These are phyloP conservation scores for Backusella westeae DNA, from an alignment of 192 early-diverging fungal species.

Conservation along the genomic window DNA sequence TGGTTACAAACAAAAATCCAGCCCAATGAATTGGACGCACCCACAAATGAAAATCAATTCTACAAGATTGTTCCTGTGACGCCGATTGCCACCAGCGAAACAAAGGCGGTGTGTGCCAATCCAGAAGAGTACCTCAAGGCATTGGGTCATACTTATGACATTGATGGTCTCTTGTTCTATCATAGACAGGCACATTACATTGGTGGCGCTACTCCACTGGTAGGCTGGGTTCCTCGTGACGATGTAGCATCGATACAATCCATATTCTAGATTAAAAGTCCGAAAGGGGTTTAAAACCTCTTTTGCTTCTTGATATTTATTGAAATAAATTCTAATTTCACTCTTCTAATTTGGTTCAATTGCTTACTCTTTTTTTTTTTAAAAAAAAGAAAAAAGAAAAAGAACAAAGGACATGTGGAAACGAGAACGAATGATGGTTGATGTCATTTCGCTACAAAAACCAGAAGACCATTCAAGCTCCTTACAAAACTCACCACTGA, in stretches of 20 bases:
- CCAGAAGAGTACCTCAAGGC: not conserved
- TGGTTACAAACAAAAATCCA: slow-evolving; percentile 47
- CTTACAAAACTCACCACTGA: not conserved
- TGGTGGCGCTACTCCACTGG: slow-evolving; percentile 50
- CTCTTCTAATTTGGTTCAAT: not conserved
- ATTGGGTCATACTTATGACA: not conserved
- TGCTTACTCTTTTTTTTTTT: no score
- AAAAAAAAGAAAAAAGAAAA: not conserved
- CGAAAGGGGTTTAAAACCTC: not conserved
- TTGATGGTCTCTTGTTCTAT: slow-evolving; percentile 55
- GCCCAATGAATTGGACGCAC: slow-evolving; percentile 44
- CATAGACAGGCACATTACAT: slow-evolving; percentile 53
- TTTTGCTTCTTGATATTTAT: not conserved
- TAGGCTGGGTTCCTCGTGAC: slow-evolving; percentile 50
- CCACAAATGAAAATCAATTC: slow-evolving; percentile 20
- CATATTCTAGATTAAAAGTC: not conserved
- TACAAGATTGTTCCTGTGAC: slow-evolving; percentile 29
- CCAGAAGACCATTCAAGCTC: not conserved
- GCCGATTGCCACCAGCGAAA: slow-evolving; percentile 10
- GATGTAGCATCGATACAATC: slow-evolving; percentile 21
- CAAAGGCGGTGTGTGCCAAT: not conserved
- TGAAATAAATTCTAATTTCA: not conserved
- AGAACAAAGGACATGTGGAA: not conserved
- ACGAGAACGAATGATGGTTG: slow-evolving; percentile 14
- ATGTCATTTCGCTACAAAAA: slow-evolving; percentile 11